Conservation (phyloP, 805 yeast genomes). For the Candida morakotiae region DNA sequence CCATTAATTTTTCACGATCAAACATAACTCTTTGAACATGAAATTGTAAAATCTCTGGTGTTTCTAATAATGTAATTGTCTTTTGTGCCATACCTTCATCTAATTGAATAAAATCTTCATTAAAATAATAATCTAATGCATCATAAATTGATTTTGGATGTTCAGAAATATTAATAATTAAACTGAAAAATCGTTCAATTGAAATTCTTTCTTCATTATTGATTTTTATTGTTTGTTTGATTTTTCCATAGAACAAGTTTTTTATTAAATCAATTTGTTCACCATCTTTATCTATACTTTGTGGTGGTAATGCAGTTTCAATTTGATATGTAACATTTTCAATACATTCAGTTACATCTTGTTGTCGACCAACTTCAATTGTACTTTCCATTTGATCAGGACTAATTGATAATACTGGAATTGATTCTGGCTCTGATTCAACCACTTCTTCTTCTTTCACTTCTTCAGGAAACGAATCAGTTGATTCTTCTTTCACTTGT, state of each 20-base stretch:
- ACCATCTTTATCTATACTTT: constrained; percentile 53
- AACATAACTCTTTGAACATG: constrained; percentile 94
- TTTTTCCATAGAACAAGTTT: constrained; percentile 77
- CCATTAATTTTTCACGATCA: constrained; percentile 66
- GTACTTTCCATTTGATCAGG: constrained; percentile 71
- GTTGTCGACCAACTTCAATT: constrained; percentile 83
- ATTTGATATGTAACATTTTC: constrained; percentile 89
- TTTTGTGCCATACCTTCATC: constrained; percentile 74
- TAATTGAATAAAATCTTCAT: constrained; percentile 64
- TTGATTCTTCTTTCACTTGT: background rate
- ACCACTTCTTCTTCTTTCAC: background rate
- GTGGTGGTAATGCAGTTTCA: constrained; percentile 81
- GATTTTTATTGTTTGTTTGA: constrained; percentile 64
- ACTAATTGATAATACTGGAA: constrained; percentile 34
- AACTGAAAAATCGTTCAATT: constrained; percentile 71
- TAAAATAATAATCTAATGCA: constrained; percentile 81
- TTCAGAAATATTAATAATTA: constrained; percentile 81
- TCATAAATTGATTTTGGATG: constrained; percentile 88
- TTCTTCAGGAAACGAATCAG: background rate
- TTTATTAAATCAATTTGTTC: constrained; percentile 85
- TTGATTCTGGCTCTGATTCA: constrained; percentile 6
- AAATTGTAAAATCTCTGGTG: constrained; percentile 83
- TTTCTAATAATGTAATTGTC: constrained; percentile 60
- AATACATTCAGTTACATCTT: constrained; percentile 96
- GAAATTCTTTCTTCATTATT: constrained; percentile 27